Conservation (phyloP, 1,284 basidiomycete genomes). For the Rhodofomes roseus region DNA sequence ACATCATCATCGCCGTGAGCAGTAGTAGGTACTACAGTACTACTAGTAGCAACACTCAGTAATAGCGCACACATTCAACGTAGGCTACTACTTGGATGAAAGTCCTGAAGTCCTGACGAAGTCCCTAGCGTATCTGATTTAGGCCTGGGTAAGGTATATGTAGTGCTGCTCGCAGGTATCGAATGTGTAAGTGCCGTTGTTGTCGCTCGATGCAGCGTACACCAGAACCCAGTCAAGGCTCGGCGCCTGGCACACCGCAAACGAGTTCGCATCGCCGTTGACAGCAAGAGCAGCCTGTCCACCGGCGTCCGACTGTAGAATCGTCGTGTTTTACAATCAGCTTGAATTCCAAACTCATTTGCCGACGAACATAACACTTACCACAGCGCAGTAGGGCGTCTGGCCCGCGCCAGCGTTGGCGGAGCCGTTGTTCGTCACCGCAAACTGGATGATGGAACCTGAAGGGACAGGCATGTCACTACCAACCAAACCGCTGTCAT, state of each 20-base stretch:
- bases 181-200: slow-evolving; percentile 8
- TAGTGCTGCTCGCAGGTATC: slow-evolving; percentile 4
- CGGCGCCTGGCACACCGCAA: slow-evolving; percentile 10
- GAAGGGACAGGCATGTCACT: neutral
- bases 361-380: neutral
- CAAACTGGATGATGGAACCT: slow-evolving; percentile 3
- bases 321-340: no score
- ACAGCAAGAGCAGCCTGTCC: slow-evolving; percentile 9
- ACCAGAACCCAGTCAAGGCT: slow-evolving; percentile 2
- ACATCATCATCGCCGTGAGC: no score
- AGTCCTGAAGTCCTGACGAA: no score
- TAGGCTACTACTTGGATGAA: no score
- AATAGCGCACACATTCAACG: no score
- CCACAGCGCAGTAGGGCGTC: slow-evolving; percentile 11
- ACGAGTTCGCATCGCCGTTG: slow-evolving; percentile 9
- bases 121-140: no score
- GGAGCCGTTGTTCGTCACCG: neutral
- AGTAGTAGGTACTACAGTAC: no score
- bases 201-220: slow-evolving; percentile 2
- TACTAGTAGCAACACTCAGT: no score
- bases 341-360: neutral
- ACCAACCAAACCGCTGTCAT: neutral
- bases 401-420: neutral
- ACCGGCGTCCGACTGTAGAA: slow-evolving; percentile 1
- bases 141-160: neutral